Evolutionary conservation across 2,329 filamentous ascomycete species (phyloP).

Genomic region (Hymenoscyphus fraxineus): DNA sequence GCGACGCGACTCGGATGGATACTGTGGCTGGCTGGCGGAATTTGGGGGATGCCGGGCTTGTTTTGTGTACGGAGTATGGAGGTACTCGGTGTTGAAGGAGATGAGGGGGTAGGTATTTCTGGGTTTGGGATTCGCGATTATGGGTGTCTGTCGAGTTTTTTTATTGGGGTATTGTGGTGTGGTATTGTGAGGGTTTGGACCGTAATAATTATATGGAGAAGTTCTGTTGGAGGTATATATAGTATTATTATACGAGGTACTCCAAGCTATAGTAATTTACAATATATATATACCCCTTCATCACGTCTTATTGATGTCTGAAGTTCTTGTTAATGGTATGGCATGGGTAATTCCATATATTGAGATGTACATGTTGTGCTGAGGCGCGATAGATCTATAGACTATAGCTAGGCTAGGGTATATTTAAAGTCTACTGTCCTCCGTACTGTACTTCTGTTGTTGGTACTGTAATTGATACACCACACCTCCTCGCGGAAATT

Average conservation of each 20-base stretch:
- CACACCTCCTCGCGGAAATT: not conserved
- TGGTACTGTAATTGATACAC: no score
- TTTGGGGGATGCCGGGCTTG: not conserved
- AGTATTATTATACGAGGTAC: not conserved
- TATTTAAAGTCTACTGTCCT: not conserved
- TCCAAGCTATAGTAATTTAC: not conserved
- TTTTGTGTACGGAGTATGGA: no score
- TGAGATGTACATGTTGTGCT: no score
- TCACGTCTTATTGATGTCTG: not conserved
- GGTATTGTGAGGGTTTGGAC: not conserved
- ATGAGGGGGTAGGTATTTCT: not conserved
- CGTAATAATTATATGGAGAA: not conserved
- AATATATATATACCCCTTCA: not conserved
- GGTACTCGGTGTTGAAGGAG: conserved; percentile 1
- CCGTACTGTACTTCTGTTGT: not conserved
- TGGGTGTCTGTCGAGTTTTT: not conserved
- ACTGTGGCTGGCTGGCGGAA: not conserved
- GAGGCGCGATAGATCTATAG: no score
- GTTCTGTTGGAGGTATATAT: no score
- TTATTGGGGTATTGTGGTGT: not conserved
- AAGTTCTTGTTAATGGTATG: not conserved
- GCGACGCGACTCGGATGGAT: not conserved
- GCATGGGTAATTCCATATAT: not conserved
- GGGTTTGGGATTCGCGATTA: not conserved
- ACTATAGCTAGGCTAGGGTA: no score